Evolutionary conservation across 2,329 filamentous ascomycete species (phyloP).

Genomic region (Aspergillus sp.): DNA sequence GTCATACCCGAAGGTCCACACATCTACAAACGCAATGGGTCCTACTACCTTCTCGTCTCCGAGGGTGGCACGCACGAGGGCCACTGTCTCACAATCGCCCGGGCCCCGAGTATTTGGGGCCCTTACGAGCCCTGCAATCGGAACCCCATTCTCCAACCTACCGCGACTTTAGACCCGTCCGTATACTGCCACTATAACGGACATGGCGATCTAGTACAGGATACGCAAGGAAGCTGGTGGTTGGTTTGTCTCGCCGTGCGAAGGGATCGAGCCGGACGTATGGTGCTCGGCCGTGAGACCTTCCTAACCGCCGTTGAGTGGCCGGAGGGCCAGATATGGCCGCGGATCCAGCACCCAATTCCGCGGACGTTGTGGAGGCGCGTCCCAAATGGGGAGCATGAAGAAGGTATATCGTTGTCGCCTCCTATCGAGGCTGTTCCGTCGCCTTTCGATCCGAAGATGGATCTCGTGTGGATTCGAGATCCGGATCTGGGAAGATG

Average conservation of each 20-base stretch:
- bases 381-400: not conserved
- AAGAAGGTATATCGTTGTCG: not conserved
- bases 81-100: not conserved
- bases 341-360: constrained; percentile 4
- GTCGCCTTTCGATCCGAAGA: not conserved
- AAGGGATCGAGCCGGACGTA: not conserved
- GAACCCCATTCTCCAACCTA: constrained; percentile 3
- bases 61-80: not conserved
- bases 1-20: constrained; percentile 1
- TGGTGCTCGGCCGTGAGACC: constrained; percentile 2
- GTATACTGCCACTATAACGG: constrained; percentile 1
- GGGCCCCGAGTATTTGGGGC: not conserved
- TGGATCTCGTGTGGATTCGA: constrained; percentile 3
- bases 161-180: not conserved
- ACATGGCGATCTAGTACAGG: constrained; percentile 4
- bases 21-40: constrained; percentile 1
- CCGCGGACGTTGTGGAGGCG: not conserved
- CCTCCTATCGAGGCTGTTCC: not conserved
- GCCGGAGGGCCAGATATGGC: not conserved
- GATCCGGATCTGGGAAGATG: not conserved
- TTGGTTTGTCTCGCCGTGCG: constrained; percentile 5
- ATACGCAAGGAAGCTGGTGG: not conserved
- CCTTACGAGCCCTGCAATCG: not conserved
- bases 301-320: not conserved
- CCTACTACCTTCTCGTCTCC: not conserved